Percentiles rank a stretch among this genome's conserved stretches.
phyloP scores from a whole-genome alignment of 306 rosid species.

The Cicer yamashitae region DNA sequence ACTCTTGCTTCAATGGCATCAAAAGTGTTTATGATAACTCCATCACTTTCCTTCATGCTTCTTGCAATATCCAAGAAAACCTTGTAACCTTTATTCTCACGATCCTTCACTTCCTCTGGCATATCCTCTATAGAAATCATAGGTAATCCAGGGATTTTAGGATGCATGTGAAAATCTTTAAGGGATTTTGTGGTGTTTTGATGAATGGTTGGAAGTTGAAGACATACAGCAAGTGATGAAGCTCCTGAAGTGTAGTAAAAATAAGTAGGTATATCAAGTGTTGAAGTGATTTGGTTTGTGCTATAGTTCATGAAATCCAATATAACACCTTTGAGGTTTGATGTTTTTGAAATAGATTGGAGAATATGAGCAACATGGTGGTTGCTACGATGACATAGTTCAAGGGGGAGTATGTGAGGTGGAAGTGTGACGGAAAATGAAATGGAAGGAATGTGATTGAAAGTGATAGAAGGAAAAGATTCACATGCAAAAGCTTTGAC shows the following conservation, averaged over 20 bases:
- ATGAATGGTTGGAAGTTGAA: constrained; percentile 35
- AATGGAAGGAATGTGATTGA: constrained; percentile 40
- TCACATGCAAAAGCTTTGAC: not conserved
- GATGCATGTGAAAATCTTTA: constrained; percentile 27
- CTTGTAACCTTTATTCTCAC: not conserved
- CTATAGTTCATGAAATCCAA: constrained; percentile 51
- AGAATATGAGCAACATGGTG: constrained; percentile 10
- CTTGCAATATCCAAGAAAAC: not conserved
- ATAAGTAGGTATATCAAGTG: constrained; percentile 50
- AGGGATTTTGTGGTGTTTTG: constrained; percentile 25
- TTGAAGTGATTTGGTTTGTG: constrained; percentile 1
- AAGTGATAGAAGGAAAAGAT: constrained; percentile 38
- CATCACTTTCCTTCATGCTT: not conserved
- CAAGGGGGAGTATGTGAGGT: not conserved
- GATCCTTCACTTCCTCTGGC: not conserved
- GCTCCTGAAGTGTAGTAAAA: constrained; percentile 49
- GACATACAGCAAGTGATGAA: not conserved
- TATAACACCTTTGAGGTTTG: constrained; percentile 45
- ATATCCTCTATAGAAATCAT: not conserved
- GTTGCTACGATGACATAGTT: constrained; percentile 3
- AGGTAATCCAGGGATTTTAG: constrained; percentile 46
- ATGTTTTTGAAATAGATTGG: constrained; percentile 19
- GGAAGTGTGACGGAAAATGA: not conserved
- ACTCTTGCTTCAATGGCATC: constrained; percentile 27
- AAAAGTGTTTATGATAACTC: constrained; percentile 37